Conservation (phyloP, 1,139 yeast genomes). For the Taphrina deformans region DNA sequence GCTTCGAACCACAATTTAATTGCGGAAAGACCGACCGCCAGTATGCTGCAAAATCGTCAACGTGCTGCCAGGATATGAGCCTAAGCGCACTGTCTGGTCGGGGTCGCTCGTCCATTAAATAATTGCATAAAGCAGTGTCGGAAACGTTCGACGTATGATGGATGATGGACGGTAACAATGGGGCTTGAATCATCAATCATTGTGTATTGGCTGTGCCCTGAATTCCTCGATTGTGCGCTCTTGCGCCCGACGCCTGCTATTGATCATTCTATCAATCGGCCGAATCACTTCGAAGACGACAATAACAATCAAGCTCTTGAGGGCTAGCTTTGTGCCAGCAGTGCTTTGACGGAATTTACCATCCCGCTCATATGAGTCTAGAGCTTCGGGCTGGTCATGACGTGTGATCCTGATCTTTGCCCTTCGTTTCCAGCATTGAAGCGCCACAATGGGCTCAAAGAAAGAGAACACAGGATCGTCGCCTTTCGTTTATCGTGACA, state of each 20-base stretch:
- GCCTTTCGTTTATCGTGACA: too few species aligned
- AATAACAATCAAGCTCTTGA: not conserved
- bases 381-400: not conserved
- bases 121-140: not conserved
- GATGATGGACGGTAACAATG: too few species aligned
- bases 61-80: too few species aligned
- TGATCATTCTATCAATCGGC: not conserved
- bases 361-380: not conserved
- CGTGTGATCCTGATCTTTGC: slow-evolving; percentile 4
- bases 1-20: too few species aligned
- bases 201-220: not conserved
- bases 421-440: not conserved
- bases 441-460: slow-evolving; percentile 1
- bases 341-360: not conserved
- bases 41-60: too few species aligned
- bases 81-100: too few species aligned
- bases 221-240: not conserved
- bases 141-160: too few species aligned
- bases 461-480: too few species aligned
- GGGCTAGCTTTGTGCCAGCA: slow-evolving; percentile 1
- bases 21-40: too few species aligned
- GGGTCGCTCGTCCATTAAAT: too few species aligned
- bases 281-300: not conserved
- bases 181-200: not conserved
- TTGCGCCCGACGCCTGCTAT: not conserved